These are phyloP conservation scores for Filobasidium floriforme DNA, from an alignment of 768 basidiomycete species.

Conservation along the genomic window DNA sequence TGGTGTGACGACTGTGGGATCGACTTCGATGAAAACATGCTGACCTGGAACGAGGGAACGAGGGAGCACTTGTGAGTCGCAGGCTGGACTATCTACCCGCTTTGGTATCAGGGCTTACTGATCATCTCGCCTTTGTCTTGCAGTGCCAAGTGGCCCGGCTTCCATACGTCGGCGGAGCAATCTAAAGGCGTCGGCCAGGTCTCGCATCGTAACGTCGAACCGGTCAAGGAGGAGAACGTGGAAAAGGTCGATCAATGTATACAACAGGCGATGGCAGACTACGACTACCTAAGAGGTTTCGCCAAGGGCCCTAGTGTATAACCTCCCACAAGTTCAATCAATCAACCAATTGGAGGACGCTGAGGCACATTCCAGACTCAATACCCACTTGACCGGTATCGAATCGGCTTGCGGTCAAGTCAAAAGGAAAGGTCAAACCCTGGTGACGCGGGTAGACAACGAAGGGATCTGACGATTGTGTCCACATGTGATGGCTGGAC, in stretches of 20 bases:
- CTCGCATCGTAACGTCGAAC: conserved; percentile 11
- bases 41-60: conserved; percentile 31
- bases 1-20: conserved; percentile 32
- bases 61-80: conserved; percentile 32
- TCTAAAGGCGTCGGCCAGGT: conserved; percentile 25
- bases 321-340: too few relatives aligned
- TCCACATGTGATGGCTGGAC: too few relatives aligned
- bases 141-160: conserved; percentile 32
- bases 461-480: too few relatives aligned
- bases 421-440: too few relatives aligned
- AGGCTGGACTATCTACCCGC: too few relatives aligned
- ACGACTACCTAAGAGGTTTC: conserved; percentile 27
- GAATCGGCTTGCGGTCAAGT: too few relatives aligned
- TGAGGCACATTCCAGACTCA: too few relatives aligned
- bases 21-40: conserved; percentile 28
- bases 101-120: too few relatives aligned
- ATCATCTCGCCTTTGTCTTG: too few relatives aligned
- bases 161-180: conserved; percentile 24
- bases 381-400: too few relatives aligned
- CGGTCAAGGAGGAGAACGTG: conserved; percentile 17
- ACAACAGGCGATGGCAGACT: conserved; percentile 27
- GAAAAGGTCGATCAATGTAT: conserved; percentile 27
- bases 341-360: too few relatives aligned
- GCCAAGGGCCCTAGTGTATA: background rate
- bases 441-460: too few relatives aligned